Evolutionary conservation across 352 stramenopile genomes (phyloP).

Genomic region (Pythium aquatile): DNA sequence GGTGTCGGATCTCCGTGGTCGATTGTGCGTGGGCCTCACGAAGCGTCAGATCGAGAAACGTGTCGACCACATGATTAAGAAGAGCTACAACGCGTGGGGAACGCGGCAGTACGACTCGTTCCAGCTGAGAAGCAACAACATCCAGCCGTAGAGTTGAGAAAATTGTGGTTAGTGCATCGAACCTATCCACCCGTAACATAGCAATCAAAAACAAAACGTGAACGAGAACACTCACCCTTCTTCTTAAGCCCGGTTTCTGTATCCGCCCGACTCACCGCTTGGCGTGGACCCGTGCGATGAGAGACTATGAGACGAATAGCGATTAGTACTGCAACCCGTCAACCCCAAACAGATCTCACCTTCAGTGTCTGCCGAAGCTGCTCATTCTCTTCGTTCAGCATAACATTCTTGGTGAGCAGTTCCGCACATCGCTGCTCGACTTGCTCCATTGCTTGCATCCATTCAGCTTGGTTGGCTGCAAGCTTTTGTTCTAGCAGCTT

Average conservation of each 20-base stretch:
- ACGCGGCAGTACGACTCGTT: conserved; percentile 91
- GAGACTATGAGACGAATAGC: conserved; percentile 2
- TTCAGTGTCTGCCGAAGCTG: conserved; percentile 44
- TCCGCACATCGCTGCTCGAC: conserved; percentile 57
- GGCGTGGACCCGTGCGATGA: conserved; percentile 21
- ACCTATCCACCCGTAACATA: conserved; percentile 12
- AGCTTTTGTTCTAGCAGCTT: conserved; percentile 36
- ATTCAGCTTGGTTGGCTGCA: conserved; percentile 37
- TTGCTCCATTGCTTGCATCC: conserved; percentile 44
- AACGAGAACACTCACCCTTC: conserved; percentile 9
- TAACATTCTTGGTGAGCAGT: conserved; percentile 69
- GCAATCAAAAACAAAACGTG: background rate
- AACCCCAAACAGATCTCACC: conserved; percentile 5
- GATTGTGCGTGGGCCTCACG: conserved; percentile 70
- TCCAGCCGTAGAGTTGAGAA: conserved; percentile 47
- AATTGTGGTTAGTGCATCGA: background rate
- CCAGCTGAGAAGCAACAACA: conserved; percentile 90
- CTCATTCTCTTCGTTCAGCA: conserved; percentile 64
- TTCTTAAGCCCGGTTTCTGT: conserved; percentile 11
- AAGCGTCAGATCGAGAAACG: conserved; percentile 62
- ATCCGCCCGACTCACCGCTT: conserved; percentile 5
- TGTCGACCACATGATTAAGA: conserved; percentile 79
- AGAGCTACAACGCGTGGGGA: conserved; percentile 88
- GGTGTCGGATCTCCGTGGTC: conserved; percentile 58
- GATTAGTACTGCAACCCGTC: background rate